phyloP scores from a whole-genome alignment of 495 filamentous ascomycete species.

The Aspergillus nidulans region DNA sequence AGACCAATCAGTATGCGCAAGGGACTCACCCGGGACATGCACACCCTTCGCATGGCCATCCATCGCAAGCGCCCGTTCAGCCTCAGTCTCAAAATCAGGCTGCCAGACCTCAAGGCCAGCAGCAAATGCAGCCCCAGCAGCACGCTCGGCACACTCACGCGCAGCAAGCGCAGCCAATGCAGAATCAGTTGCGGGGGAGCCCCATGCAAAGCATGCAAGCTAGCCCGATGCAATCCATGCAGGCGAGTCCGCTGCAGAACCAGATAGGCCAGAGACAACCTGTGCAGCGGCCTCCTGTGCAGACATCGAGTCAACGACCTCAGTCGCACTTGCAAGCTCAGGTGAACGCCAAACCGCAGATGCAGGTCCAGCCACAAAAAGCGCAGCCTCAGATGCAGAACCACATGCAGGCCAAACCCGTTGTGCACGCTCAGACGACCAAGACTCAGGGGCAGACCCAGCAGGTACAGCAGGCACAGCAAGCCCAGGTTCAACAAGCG shows the following conservation, averaged over 20 bases:
- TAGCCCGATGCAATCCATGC: neutral
- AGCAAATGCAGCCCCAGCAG: neutral
- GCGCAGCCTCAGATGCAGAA: neutral
- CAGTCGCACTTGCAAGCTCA: constrained; percentile 8
- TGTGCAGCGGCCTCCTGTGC: neutral
- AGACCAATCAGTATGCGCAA: neutral
- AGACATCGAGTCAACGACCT: constrained; percentile 1
- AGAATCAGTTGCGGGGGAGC: neutral
- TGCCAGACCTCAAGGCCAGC: neutral
- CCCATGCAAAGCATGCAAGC: neutral
- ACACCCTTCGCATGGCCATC: neutral
- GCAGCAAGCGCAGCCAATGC: neutral
- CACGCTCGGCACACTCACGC: neutral
- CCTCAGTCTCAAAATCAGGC: neutral
- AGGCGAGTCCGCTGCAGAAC: neutral
- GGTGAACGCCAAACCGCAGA: constrained; percentile 2
- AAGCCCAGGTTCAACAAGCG: constrained; percentile 2
- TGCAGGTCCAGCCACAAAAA: constrained; percentile 4
- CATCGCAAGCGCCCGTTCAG: neutral
- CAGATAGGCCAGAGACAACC: neutral
- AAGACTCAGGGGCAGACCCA: constrained; percentile 5
- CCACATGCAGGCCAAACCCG: constrained; percentile 1
- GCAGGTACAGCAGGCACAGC: constrained; percentile 17
- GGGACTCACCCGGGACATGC: neutral
- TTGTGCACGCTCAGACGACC: neutral